These are phyloP conservation scores for Periconia digitata DNA, from an alignment of 2,329 filamentous ascomycete species.

Conservation along the genomic window DNA sequence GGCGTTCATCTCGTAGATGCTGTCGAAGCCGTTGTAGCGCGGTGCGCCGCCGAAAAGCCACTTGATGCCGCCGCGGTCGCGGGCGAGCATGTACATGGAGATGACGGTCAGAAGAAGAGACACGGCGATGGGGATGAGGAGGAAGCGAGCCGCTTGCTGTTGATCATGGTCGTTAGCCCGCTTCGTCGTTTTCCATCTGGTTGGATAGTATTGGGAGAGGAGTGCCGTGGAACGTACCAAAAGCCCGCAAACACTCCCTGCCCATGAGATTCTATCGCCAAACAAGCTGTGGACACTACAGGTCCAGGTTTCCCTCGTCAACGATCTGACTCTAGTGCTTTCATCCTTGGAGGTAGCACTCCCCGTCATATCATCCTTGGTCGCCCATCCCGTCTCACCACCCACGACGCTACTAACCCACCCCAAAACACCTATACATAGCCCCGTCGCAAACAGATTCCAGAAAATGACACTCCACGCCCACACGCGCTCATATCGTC, in stretches of 20 bases:
- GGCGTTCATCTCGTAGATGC: conserved; percentile 24
- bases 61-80: conserved; percentile 25
- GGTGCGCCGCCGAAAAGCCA: conserved; percentile 33
- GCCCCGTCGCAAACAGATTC: conserved; percentile 17
- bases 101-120: conserved; percentile 19
- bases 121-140: conserved; percentile 26
- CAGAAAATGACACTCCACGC: conserved; percentile 24
- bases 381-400: conserved; percentile 17
- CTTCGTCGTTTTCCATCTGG: background rate
- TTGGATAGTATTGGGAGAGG: background rate
- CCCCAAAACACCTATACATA: conserved; percentile 21
- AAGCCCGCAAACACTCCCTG: conserved; percentile 25
- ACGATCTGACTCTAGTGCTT: background rate
- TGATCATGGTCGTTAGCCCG: background rate
- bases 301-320: conserved; percentile 30
- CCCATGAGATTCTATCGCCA: conserved; percentile 19
- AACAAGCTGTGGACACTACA: conserved; percentile 27
- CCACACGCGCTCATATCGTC: conserved; percentile 22
- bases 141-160: conserved; percentile 26
- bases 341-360: background rate
- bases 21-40: conserved; percentile 29
- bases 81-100: conserved; percentile 22
- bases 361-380: conserved; percentile 17
- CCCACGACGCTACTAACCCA: conserved; percentile 24
- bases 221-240: conserved; percentile 13